Evolutionary conservation across 192 early-diverging fungal species (phyloP).

Genomic region (Coemansia sp.): DNA sequence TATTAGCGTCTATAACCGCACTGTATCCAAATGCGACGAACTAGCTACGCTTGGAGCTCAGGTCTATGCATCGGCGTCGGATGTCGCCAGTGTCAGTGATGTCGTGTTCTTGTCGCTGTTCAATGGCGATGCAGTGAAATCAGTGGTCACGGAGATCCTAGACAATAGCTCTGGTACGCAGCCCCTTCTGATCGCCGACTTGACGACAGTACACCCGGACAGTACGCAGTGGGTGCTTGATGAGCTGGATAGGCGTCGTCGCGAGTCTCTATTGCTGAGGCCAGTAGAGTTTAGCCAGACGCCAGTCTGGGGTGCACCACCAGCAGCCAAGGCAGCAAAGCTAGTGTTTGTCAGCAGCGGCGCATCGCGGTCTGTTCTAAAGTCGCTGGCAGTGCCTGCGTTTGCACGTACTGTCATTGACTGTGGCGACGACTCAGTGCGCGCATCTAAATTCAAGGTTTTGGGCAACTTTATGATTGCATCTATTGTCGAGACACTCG

Average conservation of each 20-base stretch:
- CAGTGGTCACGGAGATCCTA: constrained; percentile 47
- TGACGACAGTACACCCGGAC: constrained; percentile 61
- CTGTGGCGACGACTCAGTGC: constrained; percentile 49
- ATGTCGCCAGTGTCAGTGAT: constrained; percentile 48
- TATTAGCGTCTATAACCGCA: constrained; percentile 67
- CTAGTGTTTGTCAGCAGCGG: constrained; percentile 62
- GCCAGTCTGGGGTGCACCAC: constrained; percentile 62
- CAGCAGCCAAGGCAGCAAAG: constrained; percentile 51
- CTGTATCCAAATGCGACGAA: constrained; percentile 43
- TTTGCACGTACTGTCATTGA: constrained; percentile 57
- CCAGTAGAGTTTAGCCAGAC: constrained; percentile 50
- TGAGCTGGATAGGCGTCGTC: constrained; percentile 8
- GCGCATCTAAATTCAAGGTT: constrained; percentile 62
- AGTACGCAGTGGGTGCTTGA: constrained; percentile 32
- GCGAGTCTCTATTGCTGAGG: not conserved
- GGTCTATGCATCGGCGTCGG: constrained; percentile 35
- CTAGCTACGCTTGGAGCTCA: constrained; percentile 49
- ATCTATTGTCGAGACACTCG: constrained; percentile 60
- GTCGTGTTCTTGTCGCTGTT: constrained; percentile 66
- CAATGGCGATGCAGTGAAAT: constrained; percentile 61
- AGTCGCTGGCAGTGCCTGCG: constrained; percentile 31
- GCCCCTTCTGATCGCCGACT: constrained; percentile 59
- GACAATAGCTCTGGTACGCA: not conserved
- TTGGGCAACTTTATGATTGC: constrained; percentile 70
- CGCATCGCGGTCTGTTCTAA: not conserved